Base-by-base conservation (phyloP, 345 rosid species). In the Litchi chinensis region DNA sequence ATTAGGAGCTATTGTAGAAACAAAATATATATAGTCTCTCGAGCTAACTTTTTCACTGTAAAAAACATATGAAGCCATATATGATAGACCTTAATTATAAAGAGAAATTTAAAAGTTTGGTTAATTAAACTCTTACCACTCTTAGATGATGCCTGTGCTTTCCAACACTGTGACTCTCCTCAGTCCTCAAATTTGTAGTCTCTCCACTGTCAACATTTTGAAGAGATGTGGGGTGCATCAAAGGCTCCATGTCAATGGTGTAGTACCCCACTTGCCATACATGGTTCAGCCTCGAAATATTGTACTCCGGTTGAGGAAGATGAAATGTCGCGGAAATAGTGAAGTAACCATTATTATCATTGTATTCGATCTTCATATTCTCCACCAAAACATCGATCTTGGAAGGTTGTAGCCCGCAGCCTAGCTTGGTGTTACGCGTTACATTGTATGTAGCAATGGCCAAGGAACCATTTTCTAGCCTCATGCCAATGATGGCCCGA, bases 201-300 rank as follows among this genome's bases (percentile, higher is more conserved):
- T 84, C 93, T 4, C 75, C 52, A 59, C 91, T 90, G 11, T 90
- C 90, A 41, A 85, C 70, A 72, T 87, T 84, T 52, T 85, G 84
- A 1, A 90, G 79, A 37, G 78, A 19, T 15, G 26, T 69, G 2
- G 68, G 79, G 70, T 90, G 93, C 80, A 65, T 78, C 65, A 8
- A 52, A 5, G 90, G 91, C 66, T 70, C 68, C 32, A 6, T 11
- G 9, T 74, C 90, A 0, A 68, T 79, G 0, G 70, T 80, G 5
- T 15, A 8, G 54, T 70, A 48, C 10, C 93, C 93, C 46, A 87
- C 80, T 79, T 90, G 91, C 93, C 93, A 87, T 7, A 88, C 88
- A 79, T 84, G 88, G 43, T 84, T 84, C 78, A 90, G 48, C 28
- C 60, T 75, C 10, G 82, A 75, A 59, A 87, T 24, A 39, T 87